These are phyloP conservation scores for Cadophora sp. DNA, from an alignment of 2,329 filamentous ascomycete genomes.

Conservation along the genomic window DNA sequence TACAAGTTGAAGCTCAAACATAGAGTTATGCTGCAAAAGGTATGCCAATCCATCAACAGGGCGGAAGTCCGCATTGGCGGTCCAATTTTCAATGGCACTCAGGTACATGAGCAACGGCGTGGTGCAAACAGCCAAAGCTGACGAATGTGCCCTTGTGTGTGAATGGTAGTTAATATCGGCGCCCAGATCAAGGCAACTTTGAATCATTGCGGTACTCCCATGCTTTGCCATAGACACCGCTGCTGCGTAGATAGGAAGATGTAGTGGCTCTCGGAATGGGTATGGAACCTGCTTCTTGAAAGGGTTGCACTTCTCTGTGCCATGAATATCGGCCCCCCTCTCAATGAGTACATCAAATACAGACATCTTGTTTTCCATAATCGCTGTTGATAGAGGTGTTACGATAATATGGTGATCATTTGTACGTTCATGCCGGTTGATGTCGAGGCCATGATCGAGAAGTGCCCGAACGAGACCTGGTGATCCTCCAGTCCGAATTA, in stretches of 20 bases:
- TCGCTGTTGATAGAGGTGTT: neutral
- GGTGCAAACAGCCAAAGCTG: neutral
- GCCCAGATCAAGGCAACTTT: constrained; percentile 3
- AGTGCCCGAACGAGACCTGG: neutral
- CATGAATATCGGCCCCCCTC: neutral
- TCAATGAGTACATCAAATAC: constrained; percentile 7
- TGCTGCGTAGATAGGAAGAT: constrained; percentile 8
- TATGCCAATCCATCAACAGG: neutral
- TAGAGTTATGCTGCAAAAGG: neutral
- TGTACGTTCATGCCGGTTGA: neutral
- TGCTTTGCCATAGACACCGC: neutral
- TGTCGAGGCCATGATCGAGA: constrained; percentile 5
- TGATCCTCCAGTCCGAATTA: neutral
- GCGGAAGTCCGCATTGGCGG: neutral
- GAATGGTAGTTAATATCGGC: neutral
- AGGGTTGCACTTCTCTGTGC: constrained; percentile 2
- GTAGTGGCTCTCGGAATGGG: neutral
- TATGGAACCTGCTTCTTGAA: neutral
- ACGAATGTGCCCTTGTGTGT: neutral
- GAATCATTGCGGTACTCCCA: neutral
- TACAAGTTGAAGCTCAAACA: neutral
- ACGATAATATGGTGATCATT: neutral
- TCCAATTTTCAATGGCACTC: neutral
- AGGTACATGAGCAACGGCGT: neutral
- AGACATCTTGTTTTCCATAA: neutral